These are phyloP conservation scores for Dactylellina haptotyla DNA, from an alignment of 2,329 filamentous ascomycete genomes.

Conservation along the genomic window DNA sequence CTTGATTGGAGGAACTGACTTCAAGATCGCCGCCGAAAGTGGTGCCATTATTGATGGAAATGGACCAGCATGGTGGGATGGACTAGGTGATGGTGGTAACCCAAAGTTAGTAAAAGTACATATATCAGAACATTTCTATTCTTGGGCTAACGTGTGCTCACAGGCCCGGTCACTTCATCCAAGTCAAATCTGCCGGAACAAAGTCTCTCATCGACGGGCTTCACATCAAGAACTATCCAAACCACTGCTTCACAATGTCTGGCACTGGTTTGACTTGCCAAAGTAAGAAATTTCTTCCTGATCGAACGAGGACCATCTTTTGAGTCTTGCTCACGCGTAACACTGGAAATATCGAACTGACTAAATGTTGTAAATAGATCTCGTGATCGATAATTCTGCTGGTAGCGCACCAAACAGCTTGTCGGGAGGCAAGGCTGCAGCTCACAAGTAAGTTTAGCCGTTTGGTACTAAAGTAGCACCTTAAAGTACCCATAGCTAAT, in stretches of 20 bases:
- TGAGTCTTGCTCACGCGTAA: too few species aligned
- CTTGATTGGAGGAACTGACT: constrained; percentile 11
- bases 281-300: not conserved
- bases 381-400: not conserved
- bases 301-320: not conserved
- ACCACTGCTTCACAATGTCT: not conserved
- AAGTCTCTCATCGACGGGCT: not conserved
- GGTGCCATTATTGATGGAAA: constrained; percentile 8
- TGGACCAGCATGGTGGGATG: constrained; percentile 2
- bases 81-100: not conserved
- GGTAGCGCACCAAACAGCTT: constrained; percentile 6
- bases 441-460: not conserved
- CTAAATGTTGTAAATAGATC: not conserved
- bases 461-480: not conserved
- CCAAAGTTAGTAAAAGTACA: not conserved
- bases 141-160: not conserved
- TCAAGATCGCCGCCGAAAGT: not conserved
- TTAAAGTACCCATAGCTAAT: not conserved
- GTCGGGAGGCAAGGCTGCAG: not conserved
- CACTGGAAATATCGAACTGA: too few species aligned
- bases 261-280: not conserved
- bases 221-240: not conserved
- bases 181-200: not conserved
- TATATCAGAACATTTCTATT: not conserved
- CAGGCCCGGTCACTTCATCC: not conserved